Base-by-base conservation (phyloP, 208 protist species). In the Acanthamoeba rhysodes region DNA sequence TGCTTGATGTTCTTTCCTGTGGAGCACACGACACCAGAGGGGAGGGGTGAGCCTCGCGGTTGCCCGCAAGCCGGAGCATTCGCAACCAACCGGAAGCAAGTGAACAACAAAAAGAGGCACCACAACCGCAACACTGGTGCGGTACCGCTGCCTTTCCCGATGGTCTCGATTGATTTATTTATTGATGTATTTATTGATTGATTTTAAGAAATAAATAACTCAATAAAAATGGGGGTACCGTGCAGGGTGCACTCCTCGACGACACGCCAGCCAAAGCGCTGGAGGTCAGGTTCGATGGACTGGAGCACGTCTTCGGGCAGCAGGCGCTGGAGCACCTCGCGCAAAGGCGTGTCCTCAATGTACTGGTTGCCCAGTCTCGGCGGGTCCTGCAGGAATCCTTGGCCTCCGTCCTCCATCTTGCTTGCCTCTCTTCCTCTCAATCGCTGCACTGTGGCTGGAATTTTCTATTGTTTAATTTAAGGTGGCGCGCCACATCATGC, bases 311-410 rank as follows among this genome's bases (percentile, higher is more conserved):
- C 53, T 27, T 55, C 72, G 27, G 70, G 91, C 68, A 82, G 14
- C 5, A 80, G 14, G 0, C 91, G 91, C 57, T 95, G 70, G 68
- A 95, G 55, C 8, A 85, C 55, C n/a, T 85, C 91, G 0, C 72
- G 68, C 72, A 95, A 72, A 12, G 74, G 48, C 18, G 66, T 87
- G 91, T 95, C 91, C 22, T 95, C 91, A 5, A 87, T 37, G 55
- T 72, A 95, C 72, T 95, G 91, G 57, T 95, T 95, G 55, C 91
- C 91, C 68, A 95, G 74, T 45, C 72, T 82, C 9, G 91, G 91
- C 24, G 91, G 91, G 50, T 95, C 91, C 59, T 95, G 91, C 68
- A 95, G 41, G n/a, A 95, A 95, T 24, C 91, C 91, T 68, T 62
- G 29, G 20, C 62, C 84, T 6, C 72, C 72, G 72, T 80, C 72